Percentiles rank a stretch among this genome's conserved stretches.
Conservation (phyloP, 1,139 yeast species). For the Magnusiomyces clavatus region DNA sequence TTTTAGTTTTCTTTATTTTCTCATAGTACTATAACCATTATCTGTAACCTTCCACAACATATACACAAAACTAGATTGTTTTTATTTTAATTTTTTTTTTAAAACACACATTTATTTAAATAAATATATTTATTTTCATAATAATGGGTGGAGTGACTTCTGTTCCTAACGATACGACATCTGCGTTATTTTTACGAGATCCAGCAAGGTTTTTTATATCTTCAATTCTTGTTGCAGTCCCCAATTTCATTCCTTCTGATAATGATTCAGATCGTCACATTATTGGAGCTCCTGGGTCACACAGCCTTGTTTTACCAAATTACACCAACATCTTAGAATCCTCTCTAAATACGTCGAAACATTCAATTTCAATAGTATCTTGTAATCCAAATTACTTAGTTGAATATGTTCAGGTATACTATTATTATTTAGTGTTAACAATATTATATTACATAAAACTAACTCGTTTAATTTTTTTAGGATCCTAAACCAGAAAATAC, state of each 20-base stretch:
- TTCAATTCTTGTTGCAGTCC: slow-evolving; percentile 11
- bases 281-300: slow-evolving; percentile 13
- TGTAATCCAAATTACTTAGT: slow-evolving; percentile 12
- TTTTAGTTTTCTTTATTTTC: too few relatives aligned
- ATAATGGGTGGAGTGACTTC: slow-evolving; percentile 25
- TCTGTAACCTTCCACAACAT: too few relatives aligned
- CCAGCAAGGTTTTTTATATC: slow-evolving; percentile 20
- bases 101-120: too few relatives aligned
- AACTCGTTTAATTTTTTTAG: not conserved
- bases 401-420: slow-evolving; percentile 17
- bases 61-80: too few relatives aligned
- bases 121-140: not conserved
- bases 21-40: too few relatives aligned
- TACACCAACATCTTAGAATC: slow-evolving; percentile 7
- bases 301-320: slow-evolving; percentile 11
- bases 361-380: slow-evolving; percentile 7
- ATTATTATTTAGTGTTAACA: not conserved
- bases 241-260: not conserved
- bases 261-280: slow-evolving; percentile 11
- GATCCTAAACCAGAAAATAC: slow-evolving; percentile 14
- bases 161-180: slow-evolving; percentile 17
- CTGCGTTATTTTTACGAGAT: slow-evolving; percentile 19
- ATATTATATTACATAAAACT: not conserved
- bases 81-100: too few relatives aligned
- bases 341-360: slow-evolving; percentile 5